phyloP scores from a whole-genome alignment of 805 yeast genomes.

The Yarrowia deformans region DNA sequence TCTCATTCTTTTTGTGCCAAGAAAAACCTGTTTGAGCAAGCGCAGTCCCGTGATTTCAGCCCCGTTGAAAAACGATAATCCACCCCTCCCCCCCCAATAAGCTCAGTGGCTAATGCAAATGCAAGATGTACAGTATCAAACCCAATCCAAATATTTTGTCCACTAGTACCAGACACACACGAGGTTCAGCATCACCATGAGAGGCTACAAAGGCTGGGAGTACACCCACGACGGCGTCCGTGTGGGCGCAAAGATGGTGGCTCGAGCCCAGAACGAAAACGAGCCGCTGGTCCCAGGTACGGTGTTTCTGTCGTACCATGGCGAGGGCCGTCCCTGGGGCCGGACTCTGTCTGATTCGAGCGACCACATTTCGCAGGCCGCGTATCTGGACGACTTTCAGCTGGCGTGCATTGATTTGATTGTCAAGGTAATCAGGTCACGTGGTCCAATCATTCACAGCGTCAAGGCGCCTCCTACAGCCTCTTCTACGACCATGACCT shows the following conservation, averaged over 20 bases:
- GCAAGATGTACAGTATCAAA: too few species aligned
- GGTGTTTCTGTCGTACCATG: constrained; percentile 21
- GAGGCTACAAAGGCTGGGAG: too few species aligned
- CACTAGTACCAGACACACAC: too few species aligned
- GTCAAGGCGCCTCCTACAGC: background rate
- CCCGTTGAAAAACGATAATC: too few species aligned
- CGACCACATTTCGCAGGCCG: background rate
- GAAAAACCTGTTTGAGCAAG: too few species aligned
- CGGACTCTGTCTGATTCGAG: background rate
- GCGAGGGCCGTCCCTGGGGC: constrained; percentile 5
- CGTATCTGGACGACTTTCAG: background rate
- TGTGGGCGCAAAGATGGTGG: background rate
- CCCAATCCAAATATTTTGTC: too few species aligned
- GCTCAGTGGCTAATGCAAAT: too few species aligned
- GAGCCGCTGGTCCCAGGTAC: constrained; percentile 12
- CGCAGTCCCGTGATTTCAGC: too few species aligned
- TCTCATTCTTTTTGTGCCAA: too few species aligned
- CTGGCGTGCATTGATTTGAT: background rate
- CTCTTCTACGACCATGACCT: background rate
- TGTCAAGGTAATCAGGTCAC: background rate
- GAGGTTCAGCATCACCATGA: too few species aligned
- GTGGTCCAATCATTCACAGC: background rate
- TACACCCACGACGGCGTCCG: too few species aligned
- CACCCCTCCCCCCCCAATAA: too few species aligned
- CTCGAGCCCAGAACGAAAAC: background rate